Base-by-base conservation (phyloP, 2,329 filamentous ascomycete species). In the Xylariaceae sp. region DNA sequence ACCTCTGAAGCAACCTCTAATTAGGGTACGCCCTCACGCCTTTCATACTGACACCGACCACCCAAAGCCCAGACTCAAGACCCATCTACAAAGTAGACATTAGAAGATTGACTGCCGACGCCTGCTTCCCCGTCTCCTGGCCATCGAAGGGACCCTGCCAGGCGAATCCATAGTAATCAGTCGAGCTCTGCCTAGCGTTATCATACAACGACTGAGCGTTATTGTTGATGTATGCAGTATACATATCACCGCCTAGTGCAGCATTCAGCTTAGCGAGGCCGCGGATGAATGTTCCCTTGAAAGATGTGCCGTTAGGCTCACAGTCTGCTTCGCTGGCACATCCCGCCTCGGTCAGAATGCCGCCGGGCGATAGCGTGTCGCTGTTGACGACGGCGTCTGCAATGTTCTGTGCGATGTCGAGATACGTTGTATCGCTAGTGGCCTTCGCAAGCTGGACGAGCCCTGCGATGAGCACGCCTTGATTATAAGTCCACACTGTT, bases 231-330 rank as follows among this genome's bases (percentile, higher is more conserved):
- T 79, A 77, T 2, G 62, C 51, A 9, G 58, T 61, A 56, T 77
- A 82, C 2, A 58, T 59, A 5, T 67, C 64, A 32, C 74, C 67
- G 1, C 71, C 71, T 0, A 73, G 71, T 2, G 61, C 74, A 2
- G 66, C 63, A 5, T 82, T 68, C 36, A 86, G 60, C 35, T 72
- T 70, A 33, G 71, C 68, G 10, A 86, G 64, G 47, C 81, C 81
- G 1, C 81, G 73, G 18, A 75, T 74, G 56, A 85, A 84, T 5
- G 84, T 71, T 1, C 82, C 82, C 59, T 86, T 86, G 71, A 86
- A 86, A 41, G 82, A 76, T 0, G 73, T 71, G 1, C 69, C 74
- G 39, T 66, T 61, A 15, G 57, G 55, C 39, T 62, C 56, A 51
- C 64, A 66, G 6, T 57, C 50, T 39, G 71, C 67, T 5, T 52